Evolutionary conservation across 2,329 filamentous ascomycete genomes (phyloP), one percentile per base, ranked within the genome.

Genomic region (Tolypocladium tundrense): DNA sequence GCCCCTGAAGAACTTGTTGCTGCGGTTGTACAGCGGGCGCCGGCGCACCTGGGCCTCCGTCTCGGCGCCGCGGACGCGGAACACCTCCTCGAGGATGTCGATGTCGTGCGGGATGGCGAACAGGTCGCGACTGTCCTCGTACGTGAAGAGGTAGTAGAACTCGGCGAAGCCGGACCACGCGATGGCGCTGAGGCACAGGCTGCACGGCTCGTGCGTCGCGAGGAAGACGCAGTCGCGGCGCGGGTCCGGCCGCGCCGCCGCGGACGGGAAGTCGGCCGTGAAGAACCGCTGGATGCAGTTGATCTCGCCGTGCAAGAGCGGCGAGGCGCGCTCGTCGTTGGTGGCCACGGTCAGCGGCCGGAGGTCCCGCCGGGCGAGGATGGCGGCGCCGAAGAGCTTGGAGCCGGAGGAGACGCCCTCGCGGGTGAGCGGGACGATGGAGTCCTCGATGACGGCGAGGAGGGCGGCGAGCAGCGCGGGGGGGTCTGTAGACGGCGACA

Each of bases 261-360:
- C 64, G 53, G 68, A 61, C 14, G 73, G 66, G 59, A 70, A 69
- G 24, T 65, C 64, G 1, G 66, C 65, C 0, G 73, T 73, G 69
- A 81, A 84, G 71, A 84, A 84, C 39, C 77, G 69, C 63, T 83
- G 80, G 68, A 84, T 83, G 72, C 81, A 84, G 67, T 83, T 81
- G 67, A 84, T 82, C 62, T 84, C 81, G 60, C 81, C 81, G 66
- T 84, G 81, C 10, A 84, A 73, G 4, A 84, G 73, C 2, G 81
- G 81, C 5, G 81, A 83, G 1, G 66, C 67, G 13, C 73, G 73
- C 66, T 84, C 81, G 67, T 83, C 77, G 71, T 84, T 84, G 52
- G 79, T 83, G 11, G 80, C 74, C 7, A 80, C 75, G 0, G 77
- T 80, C 16, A 79, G 67, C 2, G 77, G 72, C 0, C 62, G 51